Evolutionary conservation across 1,284 basidiomycete genomes (phyloP), one percentile per base, ranked within the genome.

Genomic region (Rhodotorula sp.): DNA sequence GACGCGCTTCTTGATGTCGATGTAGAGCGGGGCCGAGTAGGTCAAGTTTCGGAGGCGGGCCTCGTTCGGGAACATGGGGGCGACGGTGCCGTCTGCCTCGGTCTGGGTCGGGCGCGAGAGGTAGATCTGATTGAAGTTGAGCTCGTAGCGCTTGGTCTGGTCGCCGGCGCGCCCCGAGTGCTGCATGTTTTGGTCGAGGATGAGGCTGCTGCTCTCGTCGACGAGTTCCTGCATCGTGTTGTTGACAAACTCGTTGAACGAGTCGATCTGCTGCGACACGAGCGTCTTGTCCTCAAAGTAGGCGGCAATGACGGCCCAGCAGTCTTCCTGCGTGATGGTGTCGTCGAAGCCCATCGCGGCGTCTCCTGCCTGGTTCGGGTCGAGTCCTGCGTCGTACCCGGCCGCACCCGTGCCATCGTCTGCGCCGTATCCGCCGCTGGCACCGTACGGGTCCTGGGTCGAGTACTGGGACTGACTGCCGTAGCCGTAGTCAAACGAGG

Each of bases 141-240:
- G 93, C 84, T 98, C 93, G 82, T 97, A 98, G 73, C 95, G 91
- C 78, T 92, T 88, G 64, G 85, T 84, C 85, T 83, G 86, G 78
- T 93, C 93, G 54, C 87, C 84, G 54, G 88, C 87, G 72, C 89
- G 88, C 23, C 93, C 94, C 5, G 93, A 92, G 81, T 97, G 93
- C 82, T 99, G 95, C 80, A 93, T 90, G 69, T 90, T 90, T 82
- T 99, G 95, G 83, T 99, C 95, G 64, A 99, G 85, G 71, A 95
- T 95, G 79, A 99, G 87, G 78, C 92, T 92, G 48, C 89, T 85
- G 77, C 92, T 93, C 83, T 99, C 97, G 80, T 99, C 95, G 49
- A 99, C 95, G 48, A 99, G 86, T 81, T 99, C 95, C 83, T 99
- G 95, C 91, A 99, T 97, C n/a, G 95, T 98, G 80, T 97, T 98